Percentiles rank a stretch among this genome's conserved stretches.
These are phyloP conservation scores for Epichloe festucae DNA, from an alignment of 2,329 filamentous ascomycete species.

Conservation along the genomic window DNA sequence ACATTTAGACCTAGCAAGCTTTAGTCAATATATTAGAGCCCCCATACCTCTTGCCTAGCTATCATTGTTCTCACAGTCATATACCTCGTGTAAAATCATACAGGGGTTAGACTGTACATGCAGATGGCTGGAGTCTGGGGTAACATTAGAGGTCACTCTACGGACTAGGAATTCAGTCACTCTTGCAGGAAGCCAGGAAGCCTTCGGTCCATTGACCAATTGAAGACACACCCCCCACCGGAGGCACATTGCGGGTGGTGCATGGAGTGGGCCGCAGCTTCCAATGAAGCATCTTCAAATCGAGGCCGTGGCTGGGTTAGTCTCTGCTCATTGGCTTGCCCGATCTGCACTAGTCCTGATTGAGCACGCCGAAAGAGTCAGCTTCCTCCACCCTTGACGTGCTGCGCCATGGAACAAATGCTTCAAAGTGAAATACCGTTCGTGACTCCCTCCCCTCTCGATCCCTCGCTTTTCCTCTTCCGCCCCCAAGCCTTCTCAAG, in stretches of 20 bases:
- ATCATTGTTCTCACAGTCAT: too few species aligned
- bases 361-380: constrained; percentile 33
- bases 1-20: too few species aligned
- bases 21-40: too few species aligned
- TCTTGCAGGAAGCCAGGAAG: constrained; percentile 7
- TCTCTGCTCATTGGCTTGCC: constrained; percentile 17
- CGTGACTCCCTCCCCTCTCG: constrained; percentile 18
- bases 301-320: constrained; percentile 4
- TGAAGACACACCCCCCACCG: constrained; percentile 19
- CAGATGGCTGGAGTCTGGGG: constrained; percentile 3
- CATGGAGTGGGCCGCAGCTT: not conserved
- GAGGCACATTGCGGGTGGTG: constrained; percentile 18
- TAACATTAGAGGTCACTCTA: constrained; percentile 2
- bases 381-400: constrained; percentile 14
- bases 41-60: too few species aligned
- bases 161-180: constrained; percentile 17
- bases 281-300: constrained; percentile 16
- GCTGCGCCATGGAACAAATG: constrained; percentile 18
- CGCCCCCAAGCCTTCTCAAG: constrained; percentile 6
- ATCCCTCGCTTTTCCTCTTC: constrained; percentile 7
- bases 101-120: not conserved
- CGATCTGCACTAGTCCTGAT: constrained; percentile 21
- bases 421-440: constrained; percentile 21
- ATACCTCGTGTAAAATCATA: too few species aligned
- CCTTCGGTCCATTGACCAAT: constrained; percentile 20